A percentile compares a stretch with the other conserved stretches of the same genome.
These are phyloP conservation scores for Parachaetomium inaequale DNA, from an alignment of 495 filamentous ascomycete genomes.

Conservation along the genomic window DNA sequence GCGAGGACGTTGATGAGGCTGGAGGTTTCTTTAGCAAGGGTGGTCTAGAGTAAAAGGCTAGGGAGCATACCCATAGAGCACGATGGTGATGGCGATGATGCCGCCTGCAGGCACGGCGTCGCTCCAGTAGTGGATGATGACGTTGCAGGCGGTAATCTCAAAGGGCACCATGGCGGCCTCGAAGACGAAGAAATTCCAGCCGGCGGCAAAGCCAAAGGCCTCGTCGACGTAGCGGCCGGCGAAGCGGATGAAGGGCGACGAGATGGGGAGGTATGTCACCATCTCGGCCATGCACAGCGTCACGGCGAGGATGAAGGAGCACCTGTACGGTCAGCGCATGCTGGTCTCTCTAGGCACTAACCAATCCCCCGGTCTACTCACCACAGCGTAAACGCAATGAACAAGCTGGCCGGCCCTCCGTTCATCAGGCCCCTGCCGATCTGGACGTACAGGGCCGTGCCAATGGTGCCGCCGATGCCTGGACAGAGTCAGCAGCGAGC, in stretches of 20 bases:
- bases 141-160: constrained; percentile 65
- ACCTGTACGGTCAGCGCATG: constrained; percentile 38
- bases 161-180: constrained; percentile 67
- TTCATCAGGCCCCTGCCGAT: constrained; percentile 65
- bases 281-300: constrained; percentile 72
- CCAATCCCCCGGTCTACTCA: constrained; percentile 28
- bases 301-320: constrained; percentile 64
- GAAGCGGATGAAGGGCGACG: constrained; percentile 78
- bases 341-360: background rate
- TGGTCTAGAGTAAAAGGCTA: constrained; percentile 9
- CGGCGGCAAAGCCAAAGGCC: constrained; percentile 60
- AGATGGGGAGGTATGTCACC: constrained; percentile 77
- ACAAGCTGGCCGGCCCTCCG: constrained; percentile 72
- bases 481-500: background rate
- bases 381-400: constrained; percentile 73
- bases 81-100: constrained; percentile 59
- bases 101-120: constrained; percentile 58
- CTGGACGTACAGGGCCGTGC: constrained; percentile 39
- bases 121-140: constrained; percentile 68
- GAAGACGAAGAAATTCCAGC: constrained; percentile 75
- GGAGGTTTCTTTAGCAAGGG: background rate
- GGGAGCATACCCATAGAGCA: constrained; percentile 54
- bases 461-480: constrained; percentile 58
- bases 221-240: constrained; percentile 78
- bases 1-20: constrained; percentile 58